Evolutionary conservation across 78 protist species (phyloP).

Genomic region (Emiliania huxleyi): DNA sequence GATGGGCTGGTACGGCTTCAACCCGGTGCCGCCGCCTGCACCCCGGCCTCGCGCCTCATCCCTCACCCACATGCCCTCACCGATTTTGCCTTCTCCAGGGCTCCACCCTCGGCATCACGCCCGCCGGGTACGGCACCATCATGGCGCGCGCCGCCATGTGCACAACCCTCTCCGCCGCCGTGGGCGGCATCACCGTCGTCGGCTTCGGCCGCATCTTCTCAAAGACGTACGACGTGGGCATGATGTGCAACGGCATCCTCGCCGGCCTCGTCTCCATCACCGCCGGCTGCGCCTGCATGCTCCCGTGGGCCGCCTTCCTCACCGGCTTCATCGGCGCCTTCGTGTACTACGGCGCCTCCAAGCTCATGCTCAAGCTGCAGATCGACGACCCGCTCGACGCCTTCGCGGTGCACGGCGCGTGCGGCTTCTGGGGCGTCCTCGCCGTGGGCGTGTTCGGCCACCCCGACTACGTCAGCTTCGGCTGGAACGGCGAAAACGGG

Average conservation of each 20-base stretch:
- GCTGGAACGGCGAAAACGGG: too few relatives aligned
- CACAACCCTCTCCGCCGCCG: conserved; percentile 43
- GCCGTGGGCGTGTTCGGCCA: conserved; percentile 27
- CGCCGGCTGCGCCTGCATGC: neutral
- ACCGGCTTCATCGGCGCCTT: conserved; percentile 22
- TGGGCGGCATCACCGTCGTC: neutral
- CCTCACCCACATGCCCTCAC: neutral
- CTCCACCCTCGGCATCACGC: conserved; percentile 48
- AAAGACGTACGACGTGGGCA: neutral
- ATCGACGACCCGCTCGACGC: conserved; percentile 63
- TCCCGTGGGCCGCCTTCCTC: conserved; percentile 41
- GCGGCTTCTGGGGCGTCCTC: conserved; percentile 52
- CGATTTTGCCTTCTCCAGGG: too few relatives aligned
- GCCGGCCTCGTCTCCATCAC: conserved; percentile 56
- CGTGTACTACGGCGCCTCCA: neutral
- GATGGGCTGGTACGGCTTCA: conserved; percentile 79
- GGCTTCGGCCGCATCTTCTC: neutral
- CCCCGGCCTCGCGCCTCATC: neutral
- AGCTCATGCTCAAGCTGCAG: neutral
- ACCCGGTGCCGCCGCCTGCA: too few relatives aligned
- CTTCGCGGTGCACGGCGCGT: conserved; percentile 55
- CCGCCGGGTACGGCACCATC: neutral
- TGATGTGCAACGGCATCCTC: conserved; percentile 39
- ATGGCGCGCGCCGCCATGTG: neutral
- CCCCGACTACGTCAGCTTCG: neutral